Percentiles rank a stretch among this genome's conserved stretches.
These are phyloP conservation scores for Pleurotus sapidus DNA, from an alignment of 768 basidiomycete species.

Conservation along the genomic window DNA sequence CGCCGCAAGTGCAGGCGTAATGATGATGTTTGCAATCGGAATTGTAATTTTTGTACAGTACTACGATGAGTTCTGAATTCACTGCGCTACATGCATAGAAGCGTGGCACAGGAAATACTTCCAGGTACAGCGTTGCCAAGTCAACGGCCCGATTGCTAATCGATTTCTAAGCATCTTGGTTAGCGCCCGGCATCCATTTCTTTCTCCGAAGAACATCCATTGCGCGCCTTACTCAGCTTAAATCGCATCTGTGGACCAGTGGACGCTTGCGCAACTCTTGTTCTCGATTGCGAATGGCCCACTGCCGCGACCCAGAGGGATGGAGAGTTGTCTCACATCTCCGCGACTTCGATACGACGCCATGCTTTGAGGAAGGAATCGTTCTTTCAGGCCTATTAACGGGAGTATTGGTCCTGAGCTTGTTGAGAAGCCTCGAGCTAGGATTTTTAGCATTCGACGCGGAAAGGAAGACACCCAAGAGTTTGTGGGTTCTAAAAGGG, in stretches of 20 bases:
- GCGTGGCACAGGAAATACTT: too few relatives aligned
- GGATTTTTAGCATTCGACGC: conserved; percentile 13
- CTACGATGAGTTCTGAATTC: too few relatives aligned
- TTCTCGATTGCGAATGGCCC: conserved; percentile 27
- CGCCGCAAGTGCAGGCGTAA: too few relatives aligned
- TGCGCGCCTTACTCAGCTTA: background rate
- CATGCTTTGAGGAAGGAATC: conserved; percentile 78
- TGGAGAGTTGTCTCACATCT: conserved; percentile 58
- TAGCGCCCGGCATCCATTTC: too few relatives aligned
- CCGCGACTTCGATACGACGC: conserved; percentile 73
- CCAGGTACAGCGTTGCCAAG: too few relatives aligned
- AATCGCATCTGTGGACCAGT: background rate
- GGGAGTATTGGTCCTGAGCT: conserved; percentile 38
- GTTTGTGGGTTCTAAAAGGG: conserved; percentile 46
- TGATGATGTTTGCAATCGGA: too few relatives aligned
- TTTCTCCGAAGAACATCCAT: too few relatives aligned
- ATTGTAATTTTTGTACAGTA: too few relatives aligned
- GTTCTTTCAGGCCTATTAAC: conserved; percentile 54
- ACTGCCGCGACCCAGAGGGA: conserved; percentile 59
- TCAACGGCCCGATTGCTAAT: too few relatives aligned
- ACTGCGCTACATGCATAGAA: too few relatives aligned
- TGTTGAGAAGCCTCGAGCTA: conserved; percentile 32
- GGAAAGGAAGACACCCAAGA: conserved; percentile 39
- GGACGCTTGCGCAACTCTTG: conserved; percentile 4
- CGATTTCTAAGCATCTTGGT: too few relatives aligned